Evolutionary conservation across 2,329 filamentous ascomycete species (phyloP).

Genomic region (Colletotrichum caudatum): DNA sequence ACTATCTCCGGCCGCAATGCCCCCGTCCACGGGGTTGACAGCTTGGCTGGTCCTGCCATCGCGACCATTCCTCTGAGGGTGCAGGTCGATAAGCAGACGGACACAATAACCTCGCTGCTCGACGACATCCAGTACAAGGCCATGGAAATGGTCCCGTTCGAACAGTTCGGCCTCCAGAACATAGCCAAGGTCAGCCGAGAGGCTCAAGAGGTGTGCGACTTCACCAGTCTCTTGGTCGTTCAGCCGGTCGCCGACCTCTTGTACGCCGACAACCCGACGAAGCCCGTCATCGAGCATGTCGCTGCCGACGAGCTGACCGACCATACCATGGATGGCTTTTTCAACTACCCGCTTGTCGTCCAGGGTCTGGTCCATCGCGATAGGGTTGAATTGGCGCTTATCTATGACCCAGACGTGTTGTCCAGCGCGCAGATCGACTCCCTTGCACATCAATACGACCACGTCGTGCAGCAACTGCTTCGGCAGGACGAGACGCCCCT

Average conservation of each 20-base stretch:
- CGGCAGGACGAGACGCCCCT: too few relatives aligned
- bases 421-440: too few relatives aligned
- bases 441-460: too few relatives aligned
- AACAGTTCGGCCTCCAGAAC: slow-evolving; percentile 44
- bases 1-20: slow-evolving; percentile 46
- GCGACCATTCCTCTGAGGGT: slow-evolving; percentile 42
- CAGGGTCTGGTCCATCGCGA: too few relatives aligned
- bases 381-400: too few relatives aligned
- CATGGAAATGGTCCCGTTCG: slow-evolving; percentile 41
- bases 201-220: slow-evolving; percentile 17
- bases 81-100: slow-evolving; percentile 40
- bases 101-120: slow-evolving; percentile 39
- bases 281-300: too few relatives aligned
- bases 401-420: too few relatives aligned
- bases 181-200: slow-evolving; percentile 40
- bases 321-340: too few relatives aligned
- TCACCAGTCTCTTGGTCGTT: slow-evolving; percentile 15
- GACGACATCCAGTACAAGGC: slow-evolving; percentile 41
- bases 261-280: slow-evolving; percentile 13
- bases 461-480: too few relatives aligned
- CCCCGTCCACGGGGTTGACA: slow-evolving; percentile 42
- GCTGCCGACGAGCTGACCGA: too few relatives aligned
- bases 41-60: slow-evolving; percentile 44
- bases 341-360: too few relatives aligned
- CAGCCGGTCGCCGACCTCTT: slow-evolving; percentile 23